These are phyloP conservation scores for Blastocystis sp. DNA, from an alignment of 352 stramenopile genomes.

Conservation along the genomic window DNA sequence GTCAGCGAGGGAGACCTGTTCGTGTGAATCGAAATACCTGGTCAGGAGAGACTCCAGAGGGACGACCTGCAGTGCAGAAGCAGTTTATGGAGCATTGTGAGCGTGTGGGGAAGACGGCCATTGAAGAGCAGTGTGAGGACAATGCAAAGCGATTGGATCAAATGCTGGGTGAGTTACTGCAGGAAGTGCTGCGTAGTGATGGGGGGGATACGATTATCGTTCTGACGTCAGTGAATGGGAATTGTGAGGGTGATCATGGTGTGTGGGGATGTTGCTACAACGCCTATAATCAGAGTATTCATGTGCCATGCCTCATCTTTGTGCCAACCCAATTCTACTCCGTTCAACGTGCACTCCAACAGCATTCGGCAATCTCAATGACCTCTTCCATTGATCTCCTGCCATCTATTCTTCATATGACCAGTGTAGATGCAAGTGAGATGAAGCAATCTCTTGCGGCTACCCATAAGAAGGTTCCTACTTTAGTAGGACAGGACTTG, in stretches of 20 bases:
- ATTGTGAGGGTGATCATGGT: slow-evolving; percentile 15
- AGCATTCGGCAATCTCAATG: neutral
- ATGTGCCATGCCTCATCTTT: slow-evolving; percentile 32
- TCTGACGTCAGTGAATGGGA: slow-evolving; percentile 15
- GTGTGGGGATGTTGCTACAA: slow-evolving; percentile 54
- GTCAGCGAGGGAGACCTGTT: neutral
- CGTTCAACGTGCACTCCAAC: neutral
- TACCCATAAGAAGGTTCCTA: slow-evolving; percentile 25
- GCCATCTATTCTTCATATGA: slow-evolving; percentile 3
- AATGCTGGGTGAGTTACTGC: slow-evolving; percentile 25
- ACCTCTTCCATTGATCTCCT: slow-evolving; percentile 50
- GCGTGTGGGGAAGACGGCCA: neutral
- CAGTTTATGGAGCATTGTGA: neutral
- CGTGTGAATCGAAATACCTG: neutral
- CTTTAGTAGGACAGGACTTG: neutral
- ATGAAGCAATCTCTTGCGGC: neutral
- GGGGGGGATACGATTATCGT: slow-evolving; percentile 1
- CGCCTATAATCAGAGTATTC: slow-evolving; percentile 20
- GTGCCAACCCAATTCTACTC: neutral
- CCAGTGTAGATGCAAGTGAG: neutral
- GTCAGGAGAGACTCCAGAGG: neutral
- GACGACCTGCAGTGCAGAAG: neutral
- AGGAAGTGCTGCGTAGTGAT: slow-evolving; percentile 32
- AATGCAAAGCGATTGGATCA: slow-evolving; percentile 24
- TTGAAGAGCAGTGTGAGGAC: neutral